Evolutionary conservation across 139 green algal genomes (phyloP).

Genomic region (Micromonas commoda): DNA sequence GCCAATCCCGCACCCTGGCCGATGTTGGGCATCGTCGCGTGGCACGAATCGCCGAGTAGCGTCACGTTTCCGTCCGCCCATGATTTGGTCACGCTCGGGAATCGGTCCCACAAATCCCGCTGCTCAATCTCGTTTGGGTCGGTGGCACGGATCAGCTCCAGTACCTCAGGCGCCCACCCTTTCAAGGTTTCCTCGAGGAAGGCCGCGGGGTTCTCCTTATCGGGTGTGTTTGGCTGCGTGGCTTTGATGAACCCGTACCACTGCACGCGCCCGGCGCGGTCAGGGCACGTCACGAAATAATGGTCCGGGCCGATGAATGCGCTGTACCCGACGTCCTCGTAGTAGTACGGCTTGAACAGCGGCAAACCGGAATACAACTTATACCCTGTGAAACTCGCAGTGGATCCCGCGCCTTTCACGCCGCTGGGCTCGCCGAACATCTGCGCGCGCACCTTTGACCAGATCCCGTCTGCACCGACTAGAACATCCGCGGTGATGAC

Average conservation of each 20-base stretch:
- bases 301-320: slow-evolving; percentile 22
- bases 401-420: neutral
- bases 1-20: slow-evolving; percentile 15
- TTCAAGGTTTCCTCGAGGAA: slow-evolving; percentile 5
- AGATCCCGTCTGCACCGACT: slow-evolving; percentile 19
- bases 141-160: neutral
- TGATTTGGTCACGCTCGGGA: neutral
- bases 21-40: slow-evolving; percentile 24
- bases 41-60: slow-evolving; percentile 19
- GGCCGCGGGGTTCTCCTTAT: neutral
- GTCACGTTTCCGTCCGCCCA: neutral
- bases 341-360: neutral
- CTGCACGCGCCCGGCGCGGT: slow-evolving; percentile 2
- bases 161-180: neutral
- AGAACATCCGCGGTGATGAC: neutral
- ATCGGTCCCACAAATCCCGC: slow-evolving; percentile 16
- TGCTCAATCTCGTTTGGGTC: neutral
- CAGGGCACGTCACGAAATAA: slow-evolving; percentile 21
- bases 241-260: slow-evolving; percentile 20
- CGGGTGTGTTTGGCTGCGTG: neutral
- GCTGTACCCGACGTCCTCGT: slow-evolving; percentile 1
- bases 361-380: slow-evolving; percentile 13
- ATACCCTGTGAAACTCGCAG: slow-evolving; percentile 4
- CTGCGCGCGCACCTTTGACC: neutral
- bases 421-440: slow-evolving; percentile 2